phyloP scores from a whole-genome alignment of 257 asterid species.

The Cinchona pubescens region DNA sequence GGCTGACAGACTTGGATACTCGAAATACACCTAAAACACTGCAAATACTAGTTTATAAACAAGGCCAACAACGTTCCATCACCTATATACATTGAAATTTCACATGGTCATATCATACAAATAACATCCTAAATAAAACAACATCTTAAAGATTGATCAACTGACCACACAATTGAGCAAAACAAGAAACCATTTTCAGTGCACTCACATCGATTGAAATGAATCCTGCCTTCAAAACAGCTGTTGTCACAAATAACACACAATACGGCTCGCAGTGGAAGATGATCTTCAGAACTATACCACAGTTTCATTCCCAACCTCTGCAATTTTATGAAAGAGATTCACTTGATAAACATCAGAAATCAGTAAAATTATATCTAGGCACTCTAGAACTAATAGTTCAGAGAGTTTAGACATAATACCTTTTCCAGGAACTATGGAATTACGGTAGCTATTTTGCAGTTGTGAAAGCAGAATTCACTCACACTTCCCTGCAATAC shows the following conservation, averaged over 20 bases:
- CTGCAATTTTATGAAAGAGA: constrained; percentile 14
- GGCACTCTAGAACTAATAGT: not conserved
- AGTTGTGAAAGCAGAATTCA: constrained; percentile 46
- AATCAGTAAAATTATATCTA: constrained; percentile 1
- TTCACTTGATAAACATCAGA: not conserved
- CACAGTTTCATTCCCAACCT: constrained; percentile 35
- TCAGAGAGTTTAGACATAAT: not conserved
- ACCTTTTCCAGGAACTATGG: constrained; percentile 44
- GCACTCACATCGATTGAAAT: constrained; percentile 5
- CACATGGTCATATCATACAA: not conserved
- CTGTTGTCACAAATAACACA: not conserved
- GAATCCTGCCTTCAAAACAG: constrained; percentile 16
- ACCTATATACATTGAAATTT: constrained; percentile 8
- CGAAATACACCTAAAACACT: not conserved
- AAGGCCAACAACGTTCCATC: not conserved
- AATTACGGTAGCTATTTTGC: constrained; percentile 42
- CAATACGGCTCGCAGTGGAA: constrained; percentile 4
- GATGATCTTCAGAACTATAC: constrained; percentile 14
- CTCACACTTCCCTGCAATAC: constrained; percentile 45
- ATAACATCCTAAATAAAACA: not conserved
- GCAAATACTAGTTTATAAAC: not conserved
- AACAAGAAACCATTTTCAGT: not conserved
- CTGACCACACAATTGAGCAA: not conserved
- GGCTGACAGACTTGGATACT: not conserved
- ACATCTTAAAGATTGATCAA: not conserved